phyloP scores from a whole-genome alignment of 169 alveolate genomes.

The Plasmodium vinckei region DNA sequence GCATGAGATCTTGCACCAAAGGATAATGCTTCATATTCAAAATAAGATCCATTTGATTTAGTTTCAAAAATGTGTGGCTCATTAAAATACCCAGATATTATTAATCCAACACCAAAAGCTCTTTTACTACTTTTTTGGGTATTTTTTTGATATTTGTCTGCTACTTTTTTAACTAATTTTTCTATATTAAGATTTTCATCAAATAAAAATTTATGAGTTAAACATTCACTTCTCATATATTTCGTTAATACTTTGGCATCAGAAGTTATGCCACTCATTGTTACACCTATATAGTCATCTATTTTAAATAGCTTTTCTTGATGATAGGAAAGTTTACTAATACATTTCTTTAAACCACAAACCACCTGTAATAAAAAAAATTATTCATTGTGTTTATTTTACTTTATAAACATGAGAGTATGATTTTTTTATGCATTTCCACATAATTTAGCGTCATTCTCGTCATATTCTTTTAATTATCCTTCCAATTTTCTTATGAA shows the following conservation, averaged over 20 bases:
- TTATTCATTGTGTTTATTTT: too few relatives aligned
- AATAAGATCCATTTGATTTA: slow-evolving; percentile 96
- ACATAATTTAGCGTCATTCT: neutral
- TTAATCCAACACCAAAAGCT: slow-evolving; percentile 99
- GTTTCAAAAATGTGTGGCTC: slow-evolving; percentile 95
- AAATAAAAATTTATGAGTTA: slow-evolving; percentile 94
- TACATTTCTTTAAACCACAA: slow-evolving; percentile 91
- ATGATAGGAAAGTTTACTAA: slow-evolving; percentile 94
- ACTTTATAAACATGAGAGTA: too few relatives aligned
- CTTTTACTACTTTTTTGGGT: slow-evolving; percentile 96
- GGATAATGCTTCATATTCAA: slow-evolving; percentile 96
- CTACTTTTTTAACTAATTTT: slow-evolving; percentile 93
- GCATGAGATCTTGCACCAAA: slow-evolving; percentile 98
- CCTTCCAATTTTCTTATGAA: too few relatives aligned
- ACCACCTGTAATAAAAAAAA: slow-evolving; percentile 84
- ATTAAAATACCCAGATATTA: slow-evolving; percentile 94
- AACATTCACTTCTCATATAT: slow-evolving; percentile 93
- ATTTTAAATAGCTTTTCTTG: slow-evolving; percentile 96
- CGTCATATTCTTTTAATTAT: neutral
- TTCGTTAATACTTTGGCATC: slow-evolving; percentile 94
- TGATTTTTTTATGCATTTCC: slow-evolving; percentile 1
- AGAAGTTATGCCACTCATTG: slow-evolving; percentile 98
- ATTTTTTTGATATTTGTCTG: slow-evolving; percentile 95
- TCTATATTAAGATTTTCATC: slow-evolving; percentile 94
- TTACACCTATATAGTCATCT: slow-evolving; percentile 97